Evolutionary conservation across 1,284 basidiomycete species (phyloP), one percentile per base, ranked within the genome.

Genomic region (Coniferiporia sulphurascens): DNA sequence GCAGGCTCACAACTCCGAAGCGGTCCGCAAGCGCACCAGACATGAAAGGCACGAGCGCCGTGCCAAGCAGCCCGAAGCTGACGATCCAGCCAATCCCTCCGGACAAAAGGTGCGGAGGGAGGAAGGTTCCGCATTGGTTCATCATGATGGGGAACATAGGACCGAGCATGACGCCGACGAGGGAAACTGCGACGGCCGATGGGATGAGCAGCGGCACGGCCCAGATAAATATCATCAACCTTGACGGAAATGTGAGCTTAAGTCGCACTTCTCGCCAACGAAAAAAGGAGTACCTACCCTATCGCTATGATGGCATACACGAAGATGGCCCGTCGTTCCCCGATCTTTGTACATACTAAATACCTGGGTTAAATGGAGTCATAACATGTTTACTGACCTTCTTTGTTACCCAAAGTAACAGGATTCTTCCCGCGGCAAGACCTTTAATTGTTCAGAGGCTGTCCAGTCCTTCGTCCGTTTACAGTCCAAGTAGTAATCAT

Each of bases 81-180:
- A 41, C 48, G 32, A 61, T 38, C 81, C 83, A 85, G 1, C 87
- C 86, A 36, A 89, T 84, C 15, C 80, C 78, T 2, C 76, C 84
- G 0, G 81, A 82, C 56, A 87, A 78, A 10, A 89, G 73, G 75
- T 82, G 83, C 3, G 73, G 74, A 4, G 86, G 86, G 1, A 90
- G 70, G 61, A 87, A 74, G 1, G 77, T 74, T 7, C 78, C 76
- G 4, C 81, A 72, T 60, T 83, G 78, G 65, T 82, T 83, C 74
- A 86, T 81, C 15, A 82, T 78, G 58, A 86, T 83, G 0, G 85
- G 86, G 66, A 84, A 88, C 76, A 87, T 83, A 1, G 85, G 85
- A 0, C 80, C 80, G 4, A 82, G 71, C n/a, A 81, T 67, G 9
- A 77, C 53, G 51, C 75, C 75, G 52, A 74, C 65, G 49, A 77